Evolutionary conservation across 306 rosid species (phyloP), one percentile per base, ranked within the genome.

Genomic region (Erythrophleum fordii): DNA sequence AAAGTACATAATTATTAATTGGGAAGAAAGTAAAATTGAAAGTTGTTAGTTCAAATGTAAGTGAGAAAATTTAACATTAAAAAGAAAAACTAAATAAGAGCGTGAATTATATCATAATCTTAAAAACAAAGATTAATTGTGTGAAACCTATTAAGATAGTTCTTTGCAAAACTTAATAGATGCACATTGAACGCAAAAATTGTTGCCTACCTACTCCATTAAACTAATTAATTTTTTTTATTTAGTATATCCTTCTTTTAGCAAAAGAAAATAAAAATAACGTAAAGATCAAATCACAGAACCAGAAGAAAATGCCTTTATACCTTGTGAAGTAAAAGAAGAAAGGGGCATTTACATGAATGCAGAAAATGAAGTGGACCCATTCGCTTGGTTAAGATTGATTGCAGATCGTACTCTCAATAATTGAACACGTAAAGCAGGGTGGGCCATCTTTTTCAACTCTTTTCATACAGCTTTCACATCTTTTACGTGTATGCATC

Each of bases 171-270:
- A n/a, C n/a, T n/a, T n/a, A n/a, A n/a, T n/a, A n/a, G n/a, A n/a
- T n/a, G n/a, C n/a, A n/a, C n/a, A n/a, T n/a, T n/a, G n/a, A n/a
- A n/a, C n/a, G n/a, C n/a, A n/a, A n/a, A n/a, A n/a, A n/a, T n/a
- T n/a, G n/a, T n/a, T n/a, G n/a, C n/a, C n/a, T 31, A 31, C 34
- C 34, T 31, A 4, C 34, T 31, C 34, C 34, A 31, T 31, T 31
- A 31, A 31, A 31, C 4, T 1, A 1, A 31, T 4, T 31, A 31
- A 31, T 4, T 31, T 8, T 6, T 61, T 39, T 8, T 0, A 28
- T 75, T 76, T 51, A 70, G 79, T 35, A 75, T 80, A 80, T 80
- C 60, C 80, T 72, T 68, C 71, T 68, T 75, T 52, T 84, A 41
- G 20, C 3, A 42, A 49, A 81, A 53, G 73, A 56, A 76, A 83